phyloP scores from a whole-genome alignment of 345 rosid species.

The Eucalyptus grandis region DNA sequence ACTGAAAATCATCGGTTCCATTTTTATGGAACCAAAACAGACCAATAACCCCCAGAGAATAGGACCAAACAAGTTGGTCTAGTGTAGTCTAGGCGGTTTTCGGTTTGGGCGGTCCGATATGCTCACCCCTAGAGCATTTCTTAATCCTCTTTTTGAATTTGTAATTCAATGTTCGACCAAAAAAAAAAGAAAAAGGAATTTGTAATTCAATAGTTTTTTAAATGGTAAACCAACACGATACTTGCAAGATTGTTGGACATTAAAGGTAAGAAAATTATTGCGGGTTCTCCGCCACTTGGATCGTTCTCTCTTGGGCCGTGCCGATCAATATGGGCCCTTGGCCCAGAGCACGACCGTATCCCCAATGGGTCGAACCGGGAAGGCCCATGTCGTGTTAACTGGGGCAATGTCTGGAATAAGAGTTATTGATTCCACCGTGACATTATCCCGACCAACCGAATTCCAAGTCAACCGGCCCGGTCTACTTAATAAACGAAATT shows the following conservation, averaged over 20 bases:
- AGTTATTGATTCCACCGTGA: not conserved
- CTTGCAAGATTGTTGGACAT: not conserved
- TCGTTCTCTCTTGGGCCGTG: not conserved
- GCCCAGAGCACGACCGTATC: not conserved
- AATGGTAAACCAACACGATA: not conserved
- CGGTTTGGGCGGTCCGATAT: rapidly evolving
- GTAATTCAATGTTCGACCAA: no score
- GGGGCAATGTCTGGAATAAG: not conserved
- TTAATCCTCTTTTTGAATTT: no score
- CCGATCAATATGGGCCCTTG: not conserved
- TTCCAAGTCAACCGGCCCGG: not conserved
- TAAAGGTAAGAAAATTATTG: not conserved
- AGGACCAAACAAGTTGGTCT: rapidly evolving
- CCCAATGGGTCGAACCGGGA: not conserved
- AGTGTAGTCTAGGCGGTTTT: rapidly evolving
- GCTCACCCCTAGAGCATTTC: no score
- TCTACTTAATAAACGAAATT: not conserved
- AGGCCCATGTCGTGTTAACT: not conserved
- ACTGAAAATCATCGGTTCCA: no score
- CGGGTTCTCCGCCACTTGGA: not conserved
- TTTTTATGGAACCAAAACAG: rapidly evolving
- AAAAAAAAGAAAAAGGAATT: not conserved
- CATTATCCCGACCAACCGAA: not conserved
- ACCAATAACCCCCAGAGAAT: rapidly evolving
- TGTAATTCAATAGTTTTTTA: not conserved